Evolutionary conservation across 441 rosid genomes (phyloP), one percentile per base, ranked within the genome.

Genomic region (Flueggea neowawraea): DNA sequence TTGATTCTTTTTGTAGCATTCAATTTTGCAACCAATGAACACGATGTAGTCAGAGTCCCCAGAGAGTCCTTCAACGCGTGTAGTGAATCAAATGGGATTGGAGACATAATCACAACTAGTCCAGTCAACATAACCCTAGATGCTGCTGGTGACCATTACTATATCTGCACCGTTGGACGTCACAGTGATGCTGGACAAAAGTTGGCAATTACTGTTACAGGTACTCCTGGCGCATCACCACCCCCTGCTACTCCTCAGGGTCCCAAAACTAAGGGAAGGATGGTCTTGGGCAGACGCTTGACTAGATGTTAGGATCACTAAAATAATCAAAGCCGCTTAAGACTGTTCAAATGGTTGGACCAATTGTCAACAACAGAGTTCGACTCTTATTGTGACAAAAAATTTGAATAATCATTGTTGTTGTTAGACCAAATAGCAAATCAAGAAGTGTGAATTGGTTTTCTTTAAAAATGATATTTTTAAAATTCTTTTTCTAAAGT

Each of bases 141-240:
- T 49, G 14, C 72, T 3, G 16, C 65, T 0, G 69, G 70, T 6
- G 57, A 79, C 0, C 77, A 76, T 54, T 81, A 61, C 71, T 80
- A 69, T 54, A 80, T 83, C 80, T n/a, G 88, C 65, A 78, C 85
- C 7, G 3, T 83, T 16, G 58, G 82, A 22, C 49, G 10, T 10
- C 83, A 83, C 54, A 80, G 88, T 57, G 58, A 54, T 2, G 0
- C 2, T 0, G 82, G 85, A 32, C 82, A 80, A 16, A 83, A 76
- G 50, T 66, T 80, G 45, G 70, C 76, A 60, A 73, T 83, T 47
- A 66, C 73, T 10, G 78, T 76, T 44, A 63, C 78, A 0, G 36
- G 50, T 28, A 4, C 69, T n/a, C 54, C 74, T 0, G 71, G 67
- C 12, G 60, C 68, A 12, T 43, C 64, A 12, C 58, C 69, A 17